Evolutionary conservation across 2,329 filamentous ascomycete species (phyloP).

Genomic region (Zelopaecilomyces penicillatus): DNA sequence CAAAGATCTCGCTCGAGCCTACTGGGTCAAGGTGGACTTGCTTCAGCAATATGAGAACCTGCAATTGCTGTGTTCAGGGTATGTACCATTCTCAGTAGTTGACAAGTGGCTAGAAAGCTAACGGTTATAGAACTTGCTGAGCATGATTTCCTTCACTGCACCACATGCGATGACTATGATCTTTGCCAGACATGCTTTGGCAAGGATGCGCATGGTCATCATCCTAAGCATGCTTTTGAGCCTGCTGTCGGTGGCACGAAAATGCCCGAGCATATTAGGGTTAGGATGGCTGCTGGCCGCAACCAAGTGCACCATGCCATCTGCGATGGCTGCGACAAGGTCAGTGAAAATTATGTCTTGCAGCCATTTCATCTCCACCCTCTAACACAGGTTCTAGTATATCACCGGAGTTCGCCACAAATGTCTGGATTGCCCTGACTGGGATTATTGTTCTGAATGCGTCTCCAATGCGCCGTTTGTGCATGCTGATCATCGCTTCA

Average conservation of each 20-base stretch:
- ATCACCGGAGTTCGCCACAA: constrained; percentile 91
- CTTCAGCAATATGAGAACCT: constrained; percentile 49
- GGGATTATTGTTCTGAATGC: constrained; percentile 86
- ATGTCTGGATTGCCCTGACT: constrained; percentile 93
- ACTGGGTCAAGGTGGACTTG: constrained; percentile 13
- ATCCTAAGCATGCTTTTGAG: constrained; percentile 76
- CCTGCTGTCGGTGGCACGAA: constrained; percentile 56
- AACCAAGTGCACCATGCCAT: constrained; percentile 78
- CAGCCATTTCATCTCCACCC: neutral
- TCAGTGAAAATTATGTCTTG: neutral
- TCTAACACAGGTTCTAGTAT: constrained; percentile 30
- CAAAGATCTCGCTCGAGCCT: constrained; percentile 14
- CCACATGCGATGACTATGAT: constrained; percentile 79
- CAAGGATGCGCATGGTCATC: constrained; percentile 74
- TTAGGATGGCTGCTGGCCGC: constrained; percentile 69
- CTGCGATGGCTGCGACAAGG: constrained; percentile 84
- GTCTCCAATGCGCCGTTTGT: constrained; percentile 54
- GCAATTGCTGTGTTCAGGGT: constrained; percentile 53
- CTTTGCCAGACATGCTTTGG: constrained; percentile 78
- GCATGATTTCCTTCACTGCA: constrained; percentile 76
- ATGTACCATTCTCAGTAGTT: constrained; percentile 1
- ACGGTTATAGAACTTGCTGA: constrained; percentile 55
- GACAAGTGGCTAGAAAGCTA: constrained; percentile 6
- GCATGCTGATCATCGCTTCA: constrained; percentile 83
- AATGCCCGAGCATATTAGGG: constrained; percentile 52